Evolutionary conservation across 2,329 filamentous ascomycete genomes (phyloP), one percentile per base, ranked within the genome.

Genomic region (Phialemoniopsis sp.): DNA sequence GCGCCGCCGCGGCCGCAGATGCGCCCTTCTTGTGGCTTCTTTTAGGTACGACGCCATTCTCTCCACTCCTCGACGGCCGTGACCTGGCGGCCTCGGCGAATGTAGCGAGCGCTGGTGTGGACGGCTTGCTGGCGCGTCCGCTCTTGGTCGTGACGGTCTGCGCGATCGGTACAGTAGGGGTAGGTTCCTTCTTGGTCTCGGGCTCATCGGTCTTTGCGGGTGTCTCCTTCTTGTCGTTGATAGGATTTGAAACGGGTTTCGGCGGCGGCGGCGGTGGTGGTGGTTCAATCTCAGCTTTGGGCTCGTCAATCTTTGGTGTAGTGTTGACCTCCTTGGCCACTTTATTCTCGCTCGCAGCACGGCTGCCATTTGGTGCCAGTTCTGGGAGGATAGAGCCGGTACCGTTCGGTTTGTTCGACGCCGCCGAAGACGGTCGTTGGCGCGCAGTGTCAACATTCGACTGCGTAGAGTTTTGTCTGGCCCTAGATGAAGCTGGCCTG

Each of bases 391-490:
- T 35, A 47, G 48, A 18, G 61, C 60, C 42, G 49, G 57, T 52
- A 60, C 74, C 76, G 53, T 80, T 85, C 13, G 72, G 64, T 47
- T 80, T 84, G 48, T 69, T 82, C 4, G 82, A 77, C 10, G 77
- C 68, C 3, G 79, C 76, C 2, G 82, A 80, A 5, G 73, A 62
- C 3, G 81, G 77, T 29, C 78, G 69, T 44, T 70, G 63, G 40
- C 72, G 71, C 39, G 63, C 55, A 45, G 69, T 72, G 43, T 87
- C 80, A 28, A 66, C 66, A 37, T 62, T 66, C n/a, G 76, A 74
- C 42, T 80, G 76, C 3, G 78, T 75, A 13, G 86, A 87, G 54
- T 85, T 90, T 56, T 89, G 87, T 53, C 89, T 81, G 29, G 80
- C 79, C 49, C 88, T 80, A 6, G 85, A 80, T 5, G 83, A 82